Evolutionary conservation across 805 yeast genomes (phyloP).

Genomic region (Pichia deserticola): DNA sequence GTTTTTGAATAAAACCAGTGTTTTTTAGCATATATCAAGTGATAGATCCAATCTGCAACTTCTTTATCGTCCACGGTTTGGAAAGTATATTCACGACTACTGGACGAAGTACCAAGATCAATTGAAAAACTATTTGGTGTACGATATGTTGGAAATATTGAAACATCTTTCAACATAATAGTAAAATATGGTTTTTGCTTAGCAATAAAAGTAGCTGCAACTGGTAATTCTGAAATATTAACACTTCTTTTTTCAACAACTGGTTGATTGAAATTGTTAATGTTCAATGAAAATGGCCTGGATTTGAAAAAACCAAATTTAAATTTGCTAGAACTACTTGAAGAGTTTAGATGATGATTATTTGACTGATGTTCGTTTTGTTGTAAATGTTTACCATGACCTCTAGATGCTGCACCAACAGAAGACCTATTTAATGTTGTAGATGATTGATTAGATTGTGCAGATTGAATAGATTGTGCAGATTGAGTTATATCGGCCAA

Average conservation of each 20-base stretch:
- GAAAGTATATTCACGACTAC: slow-evolving; percentile 42
- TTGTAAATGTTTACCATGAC: too few relatives aligned
- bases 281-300: slow-evolving; percentile 55
- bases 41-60: slow-evolving; percentile 65
- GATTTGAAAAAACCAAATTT: slow-evolving; percentile 30
- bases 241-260: slow-evolving; percentile 27
- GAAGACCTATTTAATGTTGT: neutral
- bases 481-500: slow-evolving; percentile 1
- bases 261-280: slow-evolving; percentile 24
- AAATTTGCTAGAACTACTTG: slow-evolving; percentile 15
- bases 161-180: slow-evolving; percentile 38
- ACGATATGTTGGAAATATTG: slow-evolving; percentile 47
- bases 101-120: slow-evolving; percentile 20
- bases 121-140: slow-evolving; percentile 43
- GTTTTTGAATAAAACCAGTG: slow-evolving; percentile 48
- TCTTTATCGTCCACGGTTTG: slow-evolving; percentile 61
- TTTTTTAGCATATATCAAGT: slow-evolving; percentile 38
- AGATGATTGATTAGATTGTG: neutral
- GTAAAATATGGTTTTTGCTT: slow-evolving; percentile 42
- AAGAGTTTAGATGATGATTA: neutral
- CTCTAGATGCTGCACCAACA: neutral
- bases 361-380: neutral
- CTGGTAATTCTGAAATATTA: slow-evolving; percentile 54
- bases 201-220: slow-evolving; percentile 30
- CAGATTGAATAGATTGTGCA: neutral